A percentile compares a stretch with the other conserved stretches of the same genome.
phyloP scores from a whole-genome alignment of 805 yeast species.

The Wickerhamomyces hampshirensis region DNA sequence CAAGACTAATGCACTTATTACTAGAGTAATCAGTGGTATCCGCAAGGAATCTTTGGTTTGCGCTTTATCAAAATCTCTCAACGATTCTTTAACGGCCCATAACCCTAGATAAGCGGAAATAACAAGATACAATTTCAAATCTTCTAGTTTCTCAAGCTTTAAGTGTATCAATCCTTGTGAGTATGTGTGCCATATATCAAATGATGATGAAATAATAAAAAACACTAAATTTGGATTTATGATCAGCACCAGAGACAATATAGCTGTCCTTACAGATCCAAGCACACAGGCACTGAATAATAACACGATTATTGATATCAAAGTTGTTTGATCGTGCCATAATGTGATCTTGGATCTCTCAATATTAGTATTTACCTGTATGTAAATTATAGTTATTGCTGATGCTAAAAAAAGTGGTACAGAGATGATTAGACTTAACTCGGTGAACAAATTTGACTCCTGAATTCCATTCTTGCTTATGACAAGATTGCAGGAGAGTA shows the following conservation, averaged over 20 bases:
- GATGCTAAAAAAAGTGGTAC: slow-evolving; percentile 17
- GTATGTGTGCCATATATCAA: slow-evolving; percentile 12
- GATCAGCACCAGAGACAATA: slow-evolving; percentile 16
- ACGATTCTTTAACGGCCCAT: slow-evolving; percentile 3
- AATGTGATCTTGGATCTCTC: neutral
- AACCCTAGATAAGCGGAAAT: slow-evolving; percentile 4
- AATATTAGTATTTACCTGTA: neutral
- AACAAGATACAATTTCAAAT: neutral
- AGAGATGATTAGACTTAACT: slow-evolving; percentile 1
- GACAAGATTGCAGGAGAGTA: slow-evolving; percentile 20
- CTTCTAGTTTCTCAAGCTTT: neutral
- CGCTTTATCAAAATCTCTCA: slow-evolving; percentile 14
- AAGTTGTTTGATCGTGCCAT: slow-evolving; percentile 4
- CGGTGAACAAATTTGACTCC: neutral
- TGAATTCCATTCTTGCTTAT: neutral
- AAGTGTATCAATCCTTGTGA: neutral
- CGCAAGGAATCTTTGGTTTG: slow-evolving; percentile 1
- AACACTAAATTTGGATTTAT: slow-evolving; percentile 14
- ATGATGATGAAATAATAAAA: slow-evolving; percentile 5
- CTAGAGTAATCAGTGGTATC: slow-evolving; percentile 1
- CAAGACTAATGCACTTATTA: slow-evolving; percentile 3
- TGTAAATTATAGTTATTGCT: slow-evolving; percentile 9
- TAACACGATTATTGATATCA: slow-evolving; percentile 9
- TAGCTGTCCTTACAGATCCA: slow-evolving; percentile 23
- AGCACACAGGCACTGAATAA: slow-evolving; percentile 11